Percentiles rank a stretch among this genome's conserved stretches.
phyloP scores from a whole-genome alignment of 192 early-diverging fungal species.

The Entomortierella chlamydospora region DNA sequence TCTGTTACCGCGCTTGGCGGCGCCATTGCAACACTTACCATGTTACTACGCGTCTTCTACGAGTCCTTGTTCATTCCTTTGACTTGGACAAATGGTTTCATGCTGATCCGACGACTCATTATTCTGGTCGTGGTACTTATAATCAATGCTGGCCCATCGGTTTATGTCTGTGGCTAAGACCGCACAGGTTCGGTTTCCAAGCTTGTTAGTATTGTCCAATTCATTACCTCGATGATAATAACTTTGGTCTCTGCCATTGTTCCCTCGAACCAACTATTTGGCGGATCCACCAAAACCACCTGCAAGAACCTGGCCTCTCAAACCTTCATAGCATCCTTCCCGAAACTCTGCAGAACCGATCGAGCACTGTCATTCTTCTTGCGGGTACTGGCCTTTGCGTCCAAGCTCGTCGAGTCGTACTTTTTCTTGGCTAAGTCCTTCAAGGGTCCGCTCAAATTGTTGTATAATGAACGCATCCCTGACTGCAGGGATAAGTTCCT shows the following conservation, averaged over 20 bases:
- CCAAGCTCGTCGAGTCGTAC: conserved; percentile 86
- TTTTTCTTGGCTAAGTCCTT: conserved; percentile 86
- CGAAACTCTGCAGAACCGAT: conserved; percentile 72
- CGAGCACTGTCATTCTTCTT: conserved; percentile 76
- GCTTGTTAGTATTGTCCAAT: conserved; percentile 73
- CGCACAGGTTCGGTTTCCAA: conserved; percentile 60
- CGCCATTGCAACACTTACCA: conserved; percentile 74
- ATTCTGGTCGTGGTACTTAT: conserved; percentile 71
- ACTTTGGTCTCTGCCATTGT: conserved; percentile 75
- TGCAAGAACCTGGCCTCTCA: conserved; percentile 60
- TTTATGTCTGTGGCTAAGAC: conserved; percentile 65
- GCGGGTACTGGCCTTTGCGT: conserved; percentile 78
- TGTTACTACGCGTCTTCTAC: conserved; percentile 71
- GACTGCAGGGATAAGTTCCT: conserved; percentile 73
- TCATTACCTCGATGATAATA: conserved; percentile 74
- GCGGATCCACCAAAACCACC: conserved; percentile 35
- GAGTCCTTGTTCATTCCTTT: conserved; percentile 79
- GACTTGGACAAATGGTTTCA: conserved; percentile 65
- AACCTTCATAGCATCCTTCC: conserved; percentile 81
- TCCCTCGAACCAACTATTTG: conserved; percentile 72
- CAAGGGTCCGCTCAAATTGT: conserved; percentile 77
- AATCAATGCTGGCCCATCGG: conserved; percentile 72
- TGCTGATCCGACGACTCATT: conserved; percentile 61
- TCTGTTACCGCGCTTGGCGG: conserved; percentile 79
- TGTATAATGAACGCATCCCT: conserved; percentile 58